Evolutionary conservation across 2,329 filamentous ascomycete species (phyloP), one percentile per base, ranked within the genome.

Genomic region (Cordyceps cateniannulata): DNA sequence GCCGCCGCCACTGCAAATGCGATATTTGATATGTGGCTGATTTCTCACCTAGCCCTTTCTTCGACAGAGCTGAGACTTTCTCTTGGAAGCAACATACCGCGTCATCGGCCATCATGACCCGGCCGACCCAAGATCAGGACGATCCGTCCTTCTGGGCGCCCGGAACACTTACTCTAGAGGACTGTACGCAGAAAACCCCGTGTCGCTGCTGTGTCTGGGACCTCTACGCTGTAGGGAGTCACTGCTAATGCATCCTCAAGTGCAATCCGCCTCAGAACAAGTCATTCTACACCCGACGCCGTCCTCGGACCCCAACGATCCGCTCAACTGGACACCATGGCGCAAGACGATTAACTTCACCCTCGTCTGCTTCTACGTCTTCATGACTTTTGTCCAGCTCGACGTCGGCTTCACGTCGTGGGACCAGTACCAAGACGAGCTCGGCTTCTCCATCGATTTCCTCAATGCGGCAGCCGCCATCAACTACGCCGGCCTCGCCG

Each of bases 281-380:
- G 42, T 68, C 35, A 54, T 68, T 16, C 66, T 70, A 4, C 56
- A 66, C 0, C 68, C 68, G 1, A 62, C 53, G 0, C 68, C 68
- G 0, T 65, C 62, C 8, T 49, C 58, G 12, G 66, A 70, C 35
- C 77, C 77, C 9, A 76, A 78, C 9, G 86, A 90, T 65, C 87
- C 88, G 0, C 78, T 81, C 62, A 88, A 88, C 67, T 90, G 87
- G 87, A 72, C 81, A 1, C 42, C 54, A 10, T n/a, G 4, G 7
- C 64, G 67, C 8, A 69, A 69, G 38, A 32, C 54, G 10, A 48
- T 67, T 7, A 61, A 63, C 64, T 61, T 59, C 79, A 35, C 72
- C 42, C 70, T 69, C 52, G 66, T 69, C 40, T 67, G 65, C 25
- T 63, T 80, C 38, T 81, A 80, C 62, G 76, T 75, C 3, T 71